Evolutionary conservation across 164 flowering plant species (phyloP).

Genomic region (Stephania cephalantha): DNA sequence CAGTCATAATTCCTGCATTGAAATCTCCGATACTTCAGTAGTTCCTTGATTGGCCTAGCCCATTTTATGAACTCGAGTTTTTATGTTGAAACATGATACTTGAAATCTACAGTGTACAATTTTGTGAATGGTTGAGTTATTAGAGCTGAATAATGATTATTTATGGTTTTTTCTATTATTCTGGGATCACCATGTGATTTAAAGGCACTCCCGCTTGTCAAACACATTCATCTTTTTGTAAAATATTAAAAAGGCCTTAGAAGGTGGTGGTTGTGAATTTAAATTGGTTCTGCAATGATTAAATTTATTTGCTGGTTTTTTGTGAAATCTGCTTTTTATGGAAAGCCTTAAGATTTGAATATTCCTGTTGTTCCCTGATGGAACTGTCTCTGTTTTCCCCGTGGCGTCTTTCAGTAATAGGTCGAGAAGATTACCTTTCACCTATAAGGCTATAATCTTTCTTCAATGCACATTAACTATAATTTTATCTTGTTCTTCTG

Average conservation of each 20-base stretch:
- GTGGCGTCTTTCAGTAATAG: not conserved
- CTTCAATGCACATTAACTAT: too few species aligned
- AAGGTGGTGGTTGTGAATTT: not conserved
- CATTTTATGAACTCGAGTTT: too few species aligned
- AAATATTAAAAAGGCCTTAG: not conserved
- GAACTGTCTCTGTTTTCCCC: not conserved
- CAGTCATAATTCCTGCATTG: too few species aligned
- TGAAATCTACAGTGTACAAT: too few species aligned
- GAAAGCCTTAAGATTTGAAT: not conserved
- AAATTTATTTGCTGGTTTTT: not conserved
- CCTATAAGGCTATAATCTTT: not conserved
- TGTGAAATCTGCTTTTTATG: not conserved
- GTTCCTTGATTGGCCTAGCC: too few species aligned
- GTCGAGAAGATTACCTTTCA: not conserved
- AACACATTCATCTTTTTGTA: not conserved
- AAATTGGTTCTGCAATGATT: not conserved
- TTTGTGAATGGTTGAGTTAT: too few species aligned
- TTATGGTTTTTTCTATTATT: too few species aligned
- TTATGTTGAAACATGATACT: too few species aligned
- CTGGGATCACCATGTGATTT: too few species aligned
- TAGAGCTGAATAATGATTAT: too few species aligned
- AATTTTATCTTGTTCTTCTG: not conserved
- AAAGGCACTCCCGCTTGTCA: not conserved
- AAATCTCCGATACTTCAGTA: too few species aligned
- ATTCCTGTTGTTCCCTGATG: not conserved